Conservation (phyloP, 1,284 basidiomycete genomes). For the Cryptococcus sp. region DNA sequence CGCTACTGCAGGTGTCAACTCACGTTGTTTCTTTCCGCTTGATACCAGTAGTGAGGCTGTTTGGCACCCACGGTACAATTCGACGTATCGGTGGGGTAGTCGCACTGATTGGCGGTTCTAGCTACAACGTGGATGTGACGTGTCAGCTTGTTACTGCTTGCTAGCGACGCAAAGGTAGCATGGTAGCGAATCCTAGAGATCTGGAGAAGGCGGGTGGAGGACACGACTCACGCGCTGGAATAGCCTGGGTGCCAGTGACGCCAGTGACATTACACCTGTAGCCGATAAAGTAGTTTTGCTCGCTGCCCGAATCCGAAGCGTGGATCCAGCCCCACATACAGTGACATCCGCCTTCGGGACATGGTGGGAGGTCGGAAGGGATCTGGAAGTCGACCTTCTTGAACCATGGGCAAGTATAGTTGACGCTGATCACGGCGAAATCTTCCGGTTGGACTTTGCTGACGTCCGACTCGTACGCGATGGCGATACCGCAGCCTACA, state of each 20-base stretch:
- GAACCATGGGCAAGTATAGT: conserved; percentile 43
- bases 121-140: conserved; percentile 16
- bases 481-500: conserved; percentile 33
- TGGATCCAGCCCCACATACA: conserved; percentile 49
- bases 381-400: conserved; percentile 45
- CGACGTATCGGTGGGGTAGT: conserved; percentile 34
- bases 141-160: too few relatives aligned
- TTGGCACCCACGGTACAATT: conserved; percentile 48
- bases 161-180: too few relatives aligned
- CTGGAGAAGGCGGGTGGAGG: neutral
- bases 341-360: conserved; percentile 45
- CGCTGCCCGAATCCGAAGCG: conserved; percentile 31
- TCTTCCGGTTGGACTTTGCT: conserved; percentile 36
- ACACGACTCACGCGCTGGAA: conserved; percentile 36
- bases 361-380: conserved; percentile 42
- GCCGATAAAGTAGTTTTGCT: conserved; percentile 43
- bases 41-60: conserved; percentile 48
- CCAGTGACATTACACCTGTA: conserved; percentile 48
- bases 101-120: conserved; percentile 43
- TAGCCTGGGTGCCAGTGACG: conserved; percentile 30
- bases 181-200: neutral
- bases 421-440: conserved; percentile 41
- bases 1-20: neutral
- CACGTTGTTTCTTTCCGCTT: conserved; percentile 22
- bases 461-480: conserved; percentile 40